Conservation (phyloP, 208 protist genomes). For the Leishmania amazonensis region DNA sequence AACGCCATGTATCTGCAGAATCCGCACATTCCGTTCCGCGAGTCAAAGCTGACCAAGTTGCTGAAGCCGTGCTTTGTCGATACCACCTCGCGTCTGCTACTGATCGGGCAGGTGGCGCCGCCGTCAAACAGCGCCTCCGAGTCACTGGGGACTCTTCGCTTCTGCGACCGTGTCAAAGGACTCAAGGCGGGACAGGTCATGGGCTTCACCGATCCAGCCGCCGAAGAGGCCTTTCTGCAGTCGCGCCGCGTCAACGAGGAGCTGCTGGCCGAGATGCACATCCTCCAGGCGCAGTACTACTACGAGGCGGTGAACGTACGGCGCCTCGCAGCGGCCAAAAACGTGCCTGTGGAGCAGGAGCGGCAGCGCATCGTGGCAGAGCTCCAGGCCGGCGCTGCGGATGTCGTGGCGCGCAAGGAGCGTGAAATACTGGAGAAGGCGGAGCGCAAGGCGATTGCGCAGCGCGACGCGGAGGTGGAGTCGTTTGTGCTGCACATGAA, state of each 20-base stretch:
- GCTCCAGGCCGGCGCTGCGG: conserved; percentile 35
- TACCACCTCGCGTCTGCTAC: conserved; percentile 59
- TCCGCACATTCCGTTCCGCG: conserved; percentile 86
- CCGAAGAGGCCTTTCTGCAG: conserved; percentile 63
- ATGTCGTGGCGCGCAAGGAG: conserved; percentile 50
- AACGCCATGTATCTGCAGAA: conserved; percentile 84
- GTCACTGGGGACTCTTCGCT: conserved; percentile 82
- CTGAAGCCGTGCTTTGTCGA: conserved; percentile 84
- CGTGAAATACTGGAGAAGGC: conserved; percentile 41
- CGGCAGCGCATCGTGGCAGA: conserved; percentile 30
- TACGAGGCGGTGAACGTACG: conserved; percentile 47
- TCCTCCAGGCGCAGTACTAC: conserved; percentile 59
- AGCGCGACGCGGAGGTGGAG: conserved; percentile 58
- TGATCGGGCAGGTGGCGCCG: conserved; percentile 88
- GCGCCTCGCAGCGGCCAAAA: conserved; percentile 39
- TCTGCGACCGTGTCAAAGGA: conserved; percentile 90
- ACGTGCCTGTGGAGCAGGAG: conserved; percentile 37
- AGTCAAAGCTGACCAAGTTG: conserved; percentile 94
- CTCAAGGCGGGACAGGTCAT: conserved; percentile 68
- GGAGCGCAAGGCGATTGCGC: conserved; percentile 31
- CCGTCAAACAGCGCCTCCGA: conserved; percentile 60
- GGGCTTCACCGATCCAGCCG: conserved; percentile 55
- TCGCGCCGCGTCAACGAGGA: conserved; percentile 63
- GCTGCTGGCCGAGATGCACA: conserved; percentile 79
- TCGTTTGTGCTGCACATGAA: conserved; percentile 82